Base-by-base conservation (phyloP, 495 filamentous ascomycete genomes). In the Clohesyomyces aquaticus region DNA sequence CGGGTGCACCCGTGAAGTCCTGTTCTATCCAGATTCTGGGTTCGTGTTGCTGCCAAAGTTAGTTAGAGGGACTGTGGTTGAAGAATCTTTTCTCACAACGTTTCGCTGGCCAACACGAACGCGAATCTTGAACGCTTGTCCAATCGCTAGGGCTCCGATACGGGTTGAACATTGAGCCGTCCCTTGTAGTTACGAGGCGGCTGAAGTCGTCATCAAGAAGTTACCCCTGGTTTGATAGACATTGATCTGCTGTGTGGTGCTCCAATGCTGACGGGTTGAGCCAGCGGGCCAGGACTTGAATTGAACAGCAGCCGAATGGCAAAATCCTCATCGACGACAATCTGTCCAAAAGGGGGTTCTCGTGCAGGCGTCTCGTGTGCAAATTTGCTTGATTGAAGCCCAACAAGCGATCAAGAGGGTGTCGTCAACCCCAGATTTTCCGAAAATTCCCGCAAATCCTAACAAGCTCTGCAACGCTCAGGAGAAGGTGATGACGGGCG, bases 371-470 rank as follows among this genome's bases (percentile, higher is more conserved):
- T 48, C 41, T 28, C 29, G 14, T n/a, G n/a, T n/a, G n/a, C n/a
- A n/a, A n/a, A n/a, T n/a, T n/a, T 16, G 16, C 52, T 10, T 6
- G 12, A 19, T 35, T 16, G 18, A 43, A 57, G 18, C 54, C 54
- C 35, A 57, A 57, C 4, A n/a, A 38, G 3, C 16, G 54, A 57
- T 29, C 6, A 51, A 35, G 27, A 35, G 10, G 27, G 25, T 4
- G 4, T 22, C 19, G 22, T 8, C 3, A 52, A 35, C 60, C 60
- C 60, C 60, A 50, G 50, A 55, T 55, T 63, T 47, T 43, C 60
- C 41, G 50, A 25, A 63, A 10, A 26, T 42, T 56, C 41, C 50
- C 50, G 60, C 43, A 48, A n/a, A n/a, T n/a, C n/a, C n/a, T n/a
- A n/a, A n/a, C n/a, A n/a, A n/a, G n/a, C n/a, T n/a, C n/a, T n/a